Conservation (phyloP, 345 rosid genomes). For the Camelina laxa region DNA sequence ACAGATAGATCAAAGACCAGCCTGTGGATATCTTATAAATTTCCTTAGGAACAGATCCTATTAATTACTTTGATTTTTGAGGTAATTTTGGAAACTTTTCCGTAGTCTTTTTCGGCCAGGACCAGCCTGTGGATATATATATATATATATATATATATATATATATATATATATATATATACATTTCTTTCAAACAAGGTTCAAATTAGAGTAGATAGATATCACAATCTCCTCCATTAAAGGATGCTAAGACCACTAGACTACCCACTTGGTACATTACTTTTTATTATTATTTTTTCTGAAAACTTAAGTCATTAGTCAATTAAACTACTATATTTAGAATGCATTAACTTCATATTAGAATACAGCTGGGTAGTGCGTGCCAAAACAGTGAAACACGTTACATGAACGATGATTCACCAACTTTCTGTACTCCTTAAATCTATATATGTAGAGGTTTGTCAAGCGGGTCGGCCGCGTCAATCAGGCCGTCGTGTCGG, state of each 20-base stretch:
- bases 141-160: too few species aligned
- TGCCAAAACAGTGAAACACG: constrained; percentile 25
- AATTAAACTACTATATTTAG: constrained; percentile 2
- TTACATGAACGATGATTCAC: constrained; percentile 27
- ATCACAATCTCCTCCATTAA: not conserved
- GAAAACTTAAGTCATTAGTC: not conserved
- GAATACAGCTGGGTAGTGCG: constrained; percentile 12
- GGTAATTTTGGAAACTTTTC: not conserved
- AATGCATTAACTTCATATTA: constrained; percentile 7
- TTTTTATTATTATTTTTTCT: not conserved
- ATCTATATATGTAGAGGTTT: too few species aligned
- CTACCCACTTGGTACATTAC: not conserved
- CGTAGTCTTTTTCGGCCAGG: not conserved
- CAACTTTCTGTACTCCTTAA: constrained; percentile 10
- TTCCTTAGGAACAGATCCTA: too few species aligned
- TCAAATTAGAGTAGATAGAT: not conserved
- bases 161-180: too few species aligned
- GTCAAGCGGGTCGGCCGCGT: too few species aligned
- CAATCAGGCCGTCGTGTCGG: too few species aligned
- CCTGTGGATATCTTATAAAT: not conserved
- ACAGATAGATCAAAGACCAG: not conserved
- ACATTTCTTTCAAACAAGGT: not conserved
- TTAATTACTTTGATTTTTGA: not conserved
- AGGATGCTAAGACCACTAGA: not conserved
- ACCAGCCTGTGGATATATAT: not conserved